phyloP scores from a whole-genome alignment of 1,139 yeast genomes.

The Debaryomyces fabryi region DNA sequence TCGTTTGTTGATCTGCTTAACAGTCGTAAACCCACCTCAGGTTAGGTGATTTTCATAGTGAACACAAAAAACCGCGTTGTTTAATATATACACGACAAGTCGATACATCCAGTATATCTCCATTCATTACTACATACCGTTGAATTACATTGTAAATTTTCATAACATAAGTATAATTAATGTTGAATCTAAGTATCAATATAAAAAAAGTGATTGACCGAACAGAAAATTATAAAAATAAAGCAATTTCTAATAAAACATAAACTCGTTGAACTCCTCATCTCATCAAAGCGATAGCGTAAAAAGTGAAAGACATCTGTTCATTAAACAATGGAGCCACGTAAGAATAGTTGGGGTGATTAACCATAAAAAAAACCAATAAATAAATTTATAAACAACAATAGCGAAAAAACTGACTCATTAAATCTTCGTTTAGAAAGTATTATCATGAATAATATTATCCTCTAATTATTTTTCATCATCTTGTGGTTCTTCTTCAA shows the following conservation, averaged over 20 bases:
- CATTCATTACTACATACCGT: background rate
- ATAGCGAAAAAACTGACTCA: conserved; percentile 1
- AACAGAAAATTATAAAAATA: conserved; percentile 1
- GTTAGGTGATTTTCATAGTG: conserved; percentile 4
- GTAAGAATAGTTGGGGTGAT: background rate
- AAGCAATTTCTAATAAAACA: conserved; percentile 6
- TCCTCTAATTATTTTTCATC: conserved; percentile 1
- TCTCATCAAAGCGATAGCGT: background rate
- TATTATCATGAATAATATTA: conserved; percentile 1
- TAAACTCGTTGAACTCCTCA: background rate
- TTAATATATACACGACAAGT: conserved; percentile 5
- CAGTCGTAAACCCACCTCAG: background rate
- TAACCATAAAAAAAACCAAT: background rate
- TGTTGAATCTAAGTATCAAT: conserved; percentile 6
- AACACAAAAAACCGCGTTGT: conserved; percentile 7
- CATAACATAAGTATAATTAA: background rate
- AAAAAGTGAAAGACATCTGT: background rate
- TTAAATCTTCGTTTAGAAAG: conserved; percentile 3
- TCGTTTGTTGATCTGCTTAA: background rate
- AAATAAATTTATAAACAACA: conserved; percentile 5
- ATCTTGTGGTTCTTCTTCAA: conserved; percentile 2
- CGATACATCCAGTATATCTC: background rate
- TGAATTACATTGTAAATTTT: background rate
- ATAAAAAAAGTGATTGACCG: background rate
- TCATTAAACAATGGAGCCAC: background rate